Percentiles rank a stretch among this genome's conserved stretches.
Conservation (phyloP, 768 basidiomycete genomes). For the Mycena capillaripes region DNA sequence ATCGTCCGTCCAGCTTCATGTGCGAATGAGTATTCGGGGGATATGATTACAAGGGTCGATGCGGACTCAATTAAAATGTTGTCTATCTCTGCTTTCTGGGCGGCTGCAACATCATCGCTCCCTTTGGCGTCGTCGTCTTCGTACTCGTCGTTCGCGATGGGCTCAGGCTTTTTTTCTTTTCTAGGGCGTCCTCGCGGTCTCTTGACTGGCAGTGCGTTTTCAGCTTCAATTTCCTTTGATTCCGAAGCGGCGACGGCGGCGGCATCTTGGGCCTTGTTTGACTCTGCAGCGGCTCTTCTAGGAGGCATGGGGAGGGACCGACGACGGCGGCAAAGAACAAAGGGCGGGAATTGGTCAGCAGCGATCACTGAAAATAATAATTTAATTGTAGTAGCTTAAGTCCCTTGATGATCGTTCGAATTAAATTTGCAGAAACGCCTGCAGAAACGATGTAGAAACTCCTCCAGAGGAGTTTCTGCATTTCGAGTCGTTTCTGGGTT, state of each 20-base stretch:
- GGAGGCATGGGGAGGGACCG: background rate
- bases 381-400: background rate
- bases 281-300: background rate
- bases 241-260: background rate
- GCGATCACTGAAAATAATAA: background rate
- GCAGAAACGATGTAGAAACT: slow-evolving; percentile 3
- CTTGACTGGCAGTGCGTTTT: background rate
- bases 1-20: background rate
- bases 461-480: slow-evolving; percentile 9
- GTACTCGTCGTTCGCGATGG: too few species aligned
- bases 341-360: background rate
- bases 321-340: background rate
- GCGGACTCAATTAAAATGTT: background rate
- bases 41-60: too few species aligned
- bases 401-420: background rate
- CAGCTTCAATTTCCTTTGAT: background rate
- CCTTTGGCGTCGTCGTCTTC: background rate
- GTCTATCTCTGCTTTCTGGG: too few species aligned
- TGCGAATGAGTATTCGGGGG: background rate
- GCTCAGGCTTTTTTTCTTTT: background rate
- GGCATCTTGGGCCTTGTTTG: too few species aligned
- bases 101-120: too few species aligned
- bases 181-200: background rate
- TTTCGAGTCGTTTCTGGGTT: too few species aligned
- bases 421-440: background rate